These are phyloP conservation scores for Mycena latifolia DNA, from an alignment of 768 basidiomycete species.

Conservation along the genomic window DNA sequence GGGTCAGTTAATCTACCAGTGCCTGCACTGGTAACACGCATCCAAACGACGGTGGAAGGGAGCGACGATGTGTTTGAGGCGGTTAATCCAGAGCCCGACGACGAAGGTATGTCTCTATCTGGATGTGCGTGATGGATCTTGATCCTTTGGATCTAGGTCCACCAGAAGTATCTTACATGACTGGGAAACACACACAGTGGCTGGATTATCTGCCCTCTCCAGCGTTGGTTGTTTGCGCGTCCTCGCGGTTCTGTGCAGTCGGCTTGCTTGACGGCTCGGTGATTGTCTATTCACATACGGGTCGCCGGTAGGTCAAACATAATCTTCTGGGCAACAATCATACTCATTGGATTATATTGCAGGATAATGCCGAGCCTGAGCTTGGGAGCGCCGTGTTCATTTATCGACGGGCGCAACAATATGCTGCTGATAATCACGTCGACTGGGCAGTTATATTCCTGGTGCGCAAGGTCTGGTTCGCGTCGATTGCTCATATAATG, in stretches of 20 bases:
- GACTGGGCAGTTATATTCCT: slow-evolving; percentile 78
- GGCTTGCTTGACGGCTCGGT: slow-evolving; percentile 84
- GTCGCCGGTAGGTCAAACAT: slow-evolving; percentile 72
- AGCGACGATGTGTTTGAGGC: slow-evolving; percentile 80
- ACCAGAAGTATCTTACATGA: slow-evolving; percentile 75
- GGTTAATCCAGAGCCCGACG: slow-evolving; percentile 76
- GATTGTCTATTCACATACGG: slow-evolving; percentile 87
- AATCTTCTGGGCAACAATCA: slow-evolving; percentile 5
- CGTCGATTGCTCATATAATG: slow-evolving; percentile 1
- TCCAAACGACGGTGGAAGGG: slow-evolving; percentile 73
- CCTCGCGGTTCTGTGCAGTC: slow-evolving; percentile 77
- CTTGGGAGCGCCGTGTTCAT: slow-evolving; percentile 77
- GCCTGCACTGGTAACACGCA: slow-evolving; percentile 70
- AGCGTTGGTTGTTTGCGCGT: slow-evolving; percentile 75
- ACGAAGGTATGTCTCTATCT: slow-evolving; percentile 50
- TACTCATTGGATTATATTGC: slow-evolving; percentile 1
- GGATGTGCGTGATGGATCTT: slow-evolving; percentile 5
- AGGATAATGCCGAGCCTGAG: slow-evolving; percentile 85
- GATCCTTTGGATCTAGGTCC: slow-evolving; percentile 54
- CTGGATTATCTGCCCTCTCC: slow-evolving; percentile 88
- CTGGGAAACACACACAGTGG: slow-evolving; percentile 84
- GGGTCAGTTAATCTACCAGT: slow-evolving; percentile 59
- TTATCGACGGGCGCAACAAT: slow-evolving; percentile 74
- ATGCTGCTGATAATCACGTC: slow-evolving; percentile 81
- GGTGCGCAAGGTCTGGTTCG: slow-evolving; percentile 58